phyloP scores from a whole-genome alignment of 2,329 filamentous ascomycete species.

The Stachybotrys echinatus region DNA sequence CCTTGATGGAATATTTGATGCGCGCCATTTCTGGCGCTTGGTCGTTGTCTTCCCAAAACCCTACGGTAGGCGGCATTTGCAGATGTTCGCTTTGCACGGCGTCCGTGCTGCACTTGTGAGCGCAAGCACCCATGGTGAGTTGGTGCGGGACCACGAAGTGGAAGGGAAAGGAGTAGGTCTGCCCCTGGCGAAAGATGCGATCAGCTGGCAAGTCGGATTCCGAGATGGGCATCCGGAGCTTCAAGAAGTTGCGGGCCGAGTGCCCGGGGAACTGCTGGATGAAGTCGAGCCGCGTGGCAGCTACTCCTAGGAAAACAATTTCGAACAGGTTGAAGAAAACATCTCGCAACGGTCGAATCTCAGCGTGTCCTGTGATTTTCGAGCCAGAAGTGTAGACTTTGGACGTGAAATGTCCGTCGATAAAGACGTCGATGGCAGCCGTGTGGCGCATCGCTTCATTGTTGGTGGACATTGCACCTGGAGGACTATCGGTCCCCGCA shows the following conservation, averaged over 20 bases:
- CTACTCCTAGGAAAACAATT: conserved; percentile 46
- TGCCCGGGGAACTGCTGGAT: conserved; percentile 41
- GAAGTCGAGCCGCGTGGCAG: conserved; percentile 46
- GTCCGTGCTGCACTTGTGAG: conserved; percentile 38
- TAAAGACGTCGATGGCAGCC: conserved; percentile 39
- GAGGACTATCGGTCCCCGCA: background rate
- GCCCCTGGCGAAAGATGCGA: conserved; percentile 41
- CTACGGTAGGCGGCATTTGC: conserved; percentile 47
- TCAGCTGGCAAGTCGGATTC: conserved; percentile 41
- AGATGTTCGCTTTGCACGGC: conserved; percentile 47
- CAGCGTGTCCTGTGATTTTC: conserved; percentile 41
- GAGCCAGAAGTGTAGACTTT: conserved; percentile 54
- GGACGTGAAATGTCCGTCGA: conserved; percentile 48
- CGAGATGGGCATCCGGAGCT: conserved; percentile 48
- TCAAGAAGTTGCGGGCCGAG: conserved; percentile 48
- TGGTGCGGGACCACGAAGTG: conserved; percentile 54
- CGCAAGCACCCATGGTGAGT: conserved; percentile 52
- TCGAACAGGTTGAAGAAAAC: conserved; percentile 46
- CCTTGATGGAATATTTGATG: conserved; percentile 48
- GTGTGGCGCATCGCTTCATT: conserved; percentile 12
- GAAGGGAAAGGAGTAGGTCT: conserved; percentile 48
- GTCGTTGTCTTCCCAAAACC: conserved; percentile 49
- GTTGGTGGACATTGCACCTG: conserved; percentile 3
- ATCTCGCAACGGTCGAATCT: conserved; percentile 38
- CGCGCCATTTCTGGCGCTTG: conserved; percentile 49